phyloP scores from a whole-genome alignment of 164 flowering plant species.

The Vitis amurensis region DNA sequence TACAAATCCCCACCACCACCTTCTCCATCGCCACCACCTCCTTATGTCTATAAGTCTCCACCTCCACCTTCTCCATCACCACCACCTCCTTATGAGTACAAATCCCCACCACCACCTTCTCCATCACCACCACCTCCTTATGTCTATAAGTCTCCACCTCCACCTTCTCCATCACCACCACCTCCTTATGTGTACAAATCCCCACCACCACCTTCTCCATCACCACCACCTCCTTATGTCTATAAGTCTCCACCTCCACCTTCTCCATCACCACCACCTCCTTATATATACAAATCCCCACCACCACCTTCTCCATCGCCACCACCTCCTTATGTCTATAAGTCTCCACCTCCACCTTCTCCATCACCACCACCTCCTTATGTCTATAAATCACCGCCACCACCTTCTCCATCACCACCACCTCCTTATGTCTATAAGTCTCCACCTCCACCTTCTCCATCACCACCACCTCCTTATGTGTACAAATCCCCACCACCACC shows the following conservation, averaged over 20 bases:
- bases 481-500: too few relatives aligned
- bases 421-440: background rate
- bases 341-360: too few relatives aligned
- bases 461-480: background rate
- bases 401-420: background rate
- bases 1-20: too few relatives aligned
- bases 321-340: background rate
- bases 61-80: too few relatives aligned
- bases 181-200: background rate
- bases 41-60: too few relatives aligned
- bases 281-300: too few relatives aligned
- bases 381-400: background rate
- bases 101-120: too few relatives aligned
- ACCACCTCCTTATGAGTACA: background rate
- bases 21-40: too few relatives aligned
- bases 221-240: background rate
- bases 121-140: too few relatives aligned
- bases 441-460: background rate
- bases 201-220: background rate
- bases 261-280: too few relatives aligned
- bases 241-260: too few relatives aligned
- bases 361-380: too few relatives aligned
- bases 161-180: slow-evolving; percentile 2
- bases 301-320: background rate
- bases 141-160: background rate